Percentiles rank a stretch among this genome's conserved stretches.
phyloP scores from a whole-genome alignment of 75 land plant genomes.

The Selaginella tamariscina region DNA sequence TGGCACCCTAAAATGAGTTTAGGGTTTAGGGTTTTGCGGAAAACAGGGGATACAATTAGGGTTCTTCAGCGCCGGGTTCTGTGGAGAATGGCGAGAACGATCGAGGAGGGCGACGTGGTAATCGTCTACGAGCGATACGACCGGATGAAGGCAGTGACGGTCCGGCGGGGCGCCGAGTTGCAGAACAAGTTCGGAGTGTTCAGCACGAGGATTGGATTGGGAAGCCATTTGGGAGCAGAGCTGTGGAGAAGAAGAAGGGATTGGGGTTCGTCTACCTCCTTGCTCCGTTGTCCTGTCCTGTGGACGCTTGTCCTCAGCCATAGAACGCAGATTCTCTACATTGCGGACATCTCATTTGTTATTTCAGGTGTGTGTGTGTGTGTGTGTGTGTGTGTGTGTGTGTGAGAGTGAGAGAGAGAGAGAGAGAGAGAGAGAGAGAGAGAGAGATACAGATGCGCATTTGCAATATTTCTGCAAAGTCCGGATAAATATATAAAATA shows the following conservation, averaged over 20 bases:
- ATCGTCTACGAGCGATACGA: constrained; percentile 81
- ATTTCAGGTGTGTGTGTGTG: too few relatives aligned
- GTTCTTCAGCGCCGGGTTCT: too few relatives aligned
- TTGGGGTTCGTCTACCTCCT: constrained; percentile 60
- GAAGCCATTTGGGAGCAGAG: constrained; percentile 73
- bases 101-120: constrained; percentile 64
- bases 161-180: constrained; percentile 29
- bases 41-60: too few relatives aligned
- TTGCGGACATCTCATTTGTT: constrained; percentile 88
- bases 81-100: constrained; percentile 16
- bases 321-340: constrained; percentile 83
- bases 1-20: too few relatives aligned
- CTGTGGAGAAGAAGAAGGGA: constrained; percentile 58
- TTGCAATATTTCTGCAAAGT: too few relatives aligned
- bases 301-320: constrained; percentile 95
- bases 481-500: too few relatives aligned
- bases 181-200: constrained; percentile 77
- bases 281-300: constrained; percentile 78
- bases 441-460: too few relatives aligned
- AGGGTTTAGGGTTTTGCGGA: too few relatives aligned
- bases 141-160: constrained; percentile 73
- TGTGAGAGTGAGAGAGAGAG: too few relatives aligned
- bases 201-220: constrained; percentile 84
- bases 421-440: too few relatives aligned
- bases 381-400: too few relatives aligned